Conservation (phyloP, 2,329 filamentous ascomycete species). For the Epichloe brachyelytri region DNA sequence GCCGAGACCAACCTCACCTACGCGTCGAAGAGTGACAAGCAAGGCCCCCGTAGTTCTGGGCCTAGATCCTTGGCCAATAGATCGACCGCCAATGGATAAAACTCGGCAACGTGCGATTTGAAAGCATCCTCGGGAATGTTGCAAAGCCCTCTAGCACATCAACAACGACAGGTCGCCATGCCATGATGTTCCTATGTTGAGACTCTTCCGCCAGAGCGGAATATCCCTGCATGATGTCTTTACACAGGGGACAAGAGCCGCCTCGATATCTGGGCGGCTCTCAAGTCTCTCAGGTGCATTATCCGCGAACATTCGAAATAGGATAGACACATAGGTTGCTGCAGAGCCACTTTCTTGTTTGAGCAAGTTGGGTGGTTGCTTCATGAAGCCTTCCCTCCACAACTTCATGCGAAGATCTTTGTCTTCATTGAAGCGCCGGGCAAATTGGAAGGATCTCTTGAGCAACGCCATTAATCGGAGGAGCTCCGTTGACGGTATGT, state of each 20-base stretch:
- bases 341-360: conserved; percentile 94
- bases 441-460: conserved; percentile 94
- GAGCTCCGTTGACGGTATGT: conserved; percentile 83
- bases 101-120: conserved; percentile 61
- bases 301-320: conserved; percentile 96
- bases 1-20: conserved; percentile 64
- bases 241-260: conserved; percentile 83
- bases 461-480: conserved; percentile 85
- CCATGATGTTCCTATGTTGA: conserved; percentile 91
- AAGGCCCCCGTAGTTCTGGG: conserved; percentile 64
- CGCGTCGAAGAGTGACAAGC: conserved; percentile 62
- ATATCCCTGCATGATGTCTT: conserved; percentile 83
- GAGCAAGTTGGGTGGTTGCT: conserved; percentile 90
- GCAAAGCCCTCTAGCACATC: conserved; percentile 91
- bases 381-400: conserved; percentile 99
- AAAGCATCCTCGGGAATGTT: conserved; percentile 71
- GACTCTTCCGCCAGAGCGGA: conserved; percentile 84
- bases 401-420: conserved; percentile 88
- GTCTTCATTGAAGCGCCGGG: conserved; percentile 94
- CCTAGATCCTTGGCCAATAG: conserved; percentile 73
- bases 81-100: conserved; percentile 78
- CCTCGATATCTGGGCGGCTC: conserved; percentile 72
- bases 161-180: conserved; percentile 94
- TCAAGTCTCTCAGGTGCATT: conserved; percentile 68
- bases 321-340: conserved; percentile 86